These are phyloP conservation scores for Fusarium hostae DNA, from an alignment of 2,329 filamentous ascomycete genomes.

Conservation along the genomic window DNA sequence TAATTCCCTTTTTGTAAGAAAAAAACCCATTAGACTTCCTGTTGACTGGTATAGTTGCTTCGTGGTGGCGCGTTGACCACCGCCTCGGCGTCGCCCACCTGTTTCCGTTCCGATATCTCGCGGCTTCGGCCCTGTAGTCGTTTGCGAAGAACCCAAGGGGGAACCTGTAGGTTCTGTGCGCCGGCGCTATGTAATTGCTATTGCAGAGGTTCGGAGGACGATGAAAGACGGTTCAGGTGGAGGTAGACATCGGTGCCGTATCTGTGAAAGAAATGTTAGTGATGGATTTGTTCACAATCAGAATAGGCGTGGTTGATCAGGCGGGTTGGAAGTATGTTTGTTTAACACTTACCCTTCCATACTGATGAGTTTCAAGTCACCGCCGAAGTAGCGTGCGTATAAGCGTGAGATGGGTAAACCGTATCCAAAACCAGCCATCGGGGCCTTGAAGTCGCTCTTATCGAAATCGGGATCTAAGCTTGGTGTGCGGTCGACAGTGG, in stretches of 20 bases:
- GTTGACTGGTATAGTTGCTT: constrained; percentile 44
- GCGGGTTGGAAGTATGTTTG: constrained; percentile 2
- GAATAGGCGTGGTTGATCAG: background rate
- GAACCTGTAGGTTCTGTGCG: constrained; percentile 46
- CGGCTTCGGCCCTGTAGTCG: constrained; percentile 68
- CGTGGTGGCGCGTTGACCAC: constrained; percentile 69
- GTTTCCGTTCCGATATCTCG: constrained; percentile 86
- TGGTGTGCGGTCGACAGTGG: constrained; percentile 94
- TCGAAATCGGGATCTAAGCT: constrained; percentile 97
- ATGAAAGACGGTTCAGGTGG: constrained; percentile 94
- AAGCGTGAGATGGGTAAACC: constrained; percentile 92
- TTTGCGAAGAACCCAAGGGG: constrained; percentile 63
- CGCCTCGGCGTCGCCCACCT: constrained; percentile 88
- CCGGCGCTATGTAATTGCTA: constrained; percentile 75
- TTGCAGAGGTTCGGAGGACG: constrained; percentile 95
- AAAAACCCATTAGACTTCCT: constrained; percentile 46
- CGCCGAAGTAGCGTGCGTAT: constrained; percentile 97
- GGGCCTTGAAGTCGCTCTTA: constrained; percentile 98
- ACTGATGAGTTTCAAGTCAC: constrained; percentile 95
- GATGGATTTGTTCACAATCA: constrained; percentile 3
- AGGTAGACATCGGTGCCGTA: constrained; percentile 99
- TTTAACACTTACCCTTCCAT: constrained; percentile 88
- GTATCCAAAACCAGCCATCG: constrained; percentile 99
- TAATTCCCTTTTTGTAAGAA: constrained; percentile 42
- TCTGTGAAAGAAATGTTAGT: constrained; percentile 57